Conservation (phyloP, 495 filamentous ascomycete species). For the Neurospora sp. region DNA sequence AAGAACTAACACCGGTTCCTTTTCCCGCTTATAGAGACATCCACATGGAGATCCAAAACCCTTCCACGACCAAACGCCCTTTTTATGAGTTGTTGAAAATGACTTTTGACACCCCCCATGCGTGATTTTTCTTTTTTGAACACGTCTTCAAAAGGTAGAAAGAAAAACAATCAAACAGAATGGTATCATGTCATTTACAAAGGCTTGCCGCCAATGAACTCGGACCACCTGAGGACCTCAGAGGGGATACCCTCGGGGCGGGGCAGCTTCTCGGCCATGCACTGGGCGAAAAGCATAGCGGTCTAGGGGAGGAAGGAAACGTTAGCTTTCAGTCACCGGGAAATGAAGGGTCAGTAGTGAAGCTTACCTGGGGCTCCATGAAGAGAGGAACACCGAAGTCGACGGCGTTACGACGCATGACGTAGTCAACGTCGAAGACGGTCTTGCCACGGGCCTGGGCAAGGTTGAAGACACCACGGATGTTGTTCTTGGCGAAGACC, state of each 20-base stretch:
- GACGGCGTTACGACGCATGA: conserved; percentile 96
- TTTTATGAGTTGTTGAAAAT: not conserved
- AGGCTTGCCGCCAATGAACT: conserved; percentile 86
- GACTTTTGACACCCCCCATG: not conserved
- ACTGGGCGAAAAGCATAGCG: conserved; percentile 86
- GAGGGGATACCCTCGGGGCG: conserved; percentile 68
- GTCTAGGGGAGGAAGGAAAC: conserved; percentile 46
- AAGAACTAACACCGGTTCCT: not conserved
- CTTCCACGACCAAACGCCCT: not conserved
- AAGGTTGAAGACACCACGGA: conserved; percentile 92
- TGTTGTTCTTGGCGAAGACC: conserved; percentile 95
- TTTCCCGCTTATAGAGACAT: not conserved
- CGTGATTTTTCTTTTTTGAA: conserved; percentile 3
- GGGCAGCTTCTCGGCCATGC: conserved; percentile 92
- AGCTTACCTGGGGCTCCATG: conserved; percentile 94
- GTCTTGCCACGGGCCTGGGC: conserved; percentile 76
- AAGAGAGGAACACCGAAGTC: conserved; percentile 97
- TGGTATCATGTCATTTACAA: conserved; percentile 46
- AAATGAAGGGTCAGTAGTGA: not conserved
- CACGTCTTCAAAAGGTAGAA: not conserved
- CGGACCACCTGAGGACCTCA: conserved; percentile 88
- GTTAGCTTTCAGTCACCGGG: conserved; percentile 14
- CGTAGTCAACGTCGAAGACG: conserved; percentile 86
- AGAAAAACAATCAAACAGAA: conserved; percentile 1
- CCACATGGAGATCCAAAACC: not conserved